Conservation (phyloP, 2,329 filamentous ascomycete species). For the Clarireedia hainanense region DNA sequence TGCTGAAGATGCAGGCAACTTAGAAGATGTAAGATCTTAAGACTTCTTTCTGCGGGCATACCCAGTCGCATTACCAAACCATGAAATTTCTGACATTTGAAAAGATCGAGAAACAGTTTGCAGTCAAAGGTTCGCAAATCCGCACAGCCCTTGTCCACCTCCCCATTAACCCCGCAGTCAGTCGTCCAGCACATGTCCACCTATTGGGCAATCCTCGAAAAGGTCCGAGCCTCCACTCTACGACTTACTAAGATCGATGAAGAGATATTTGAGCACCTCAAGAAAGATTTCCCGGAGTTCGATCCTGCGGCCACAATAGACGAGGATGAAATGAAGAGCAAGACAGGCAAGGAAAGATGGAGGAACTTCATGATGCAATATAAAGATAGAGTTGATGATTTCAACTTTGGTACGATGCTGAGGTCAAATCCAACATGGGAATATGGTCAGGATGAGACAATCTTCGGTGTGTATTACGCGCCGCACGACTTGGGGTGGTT, state of each 20-base stretch:
- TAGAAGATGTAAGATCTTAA: slow-evolving; percentile 50
- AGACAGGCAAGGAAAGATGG: slow-evolving; percentile 88
- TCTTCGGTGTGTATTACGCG: slow-evolving; percentile 62
- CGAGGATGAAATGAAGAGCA: slow-evolving; percentile 97
- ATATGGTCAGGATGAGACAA: slow-evolving; percentile 82
- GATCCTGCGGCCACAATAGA: slow-evolving; percentile 73
- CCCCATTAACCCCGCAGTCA: slow-evolving; percentile 24
- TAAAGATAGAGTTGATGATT: slow-evolving; percentile 93
- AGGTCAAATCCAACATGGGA: slow-evolving; percentile 70
- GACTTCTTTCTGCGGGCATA: not conserved
- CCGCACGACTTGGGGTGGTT: not conserved
- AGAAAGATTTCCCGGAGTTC: slow-evolving; percentile 84
- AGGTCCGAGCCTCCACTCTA: slow-evolving; percentile 77
- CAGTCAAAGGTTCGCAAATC: slow-evolving; percentile 69
- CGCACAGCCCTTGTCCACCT: slow-evolving; percentile 11
- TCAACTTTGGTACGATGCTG: slow-evolving; percentile 95
- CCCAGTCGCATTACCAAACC: slow-evolving; percentile 3
- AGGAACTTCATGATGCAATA: slow-evolving; percentile 89
- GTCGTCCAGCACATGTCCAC: slow-evolving; percentile 94
- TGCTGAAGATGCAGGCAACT: slow-evolving; percentile 58
- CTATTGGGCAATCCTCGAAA: slow-evolving; percentile 94
- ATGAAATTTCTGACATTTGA: slow-evolving; percentile 12
- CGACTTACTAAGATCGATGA: slow-evolving; percentile 92
- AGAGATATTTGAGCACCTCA: slow-evolving; percentile 87
- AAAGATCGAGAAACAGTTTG: slow-evolving; percentile 98